phyloP scores from a whole-genome alignment of 495 filamentous ascomycete genomes.

The Talaromyces adpressus region DNA sequence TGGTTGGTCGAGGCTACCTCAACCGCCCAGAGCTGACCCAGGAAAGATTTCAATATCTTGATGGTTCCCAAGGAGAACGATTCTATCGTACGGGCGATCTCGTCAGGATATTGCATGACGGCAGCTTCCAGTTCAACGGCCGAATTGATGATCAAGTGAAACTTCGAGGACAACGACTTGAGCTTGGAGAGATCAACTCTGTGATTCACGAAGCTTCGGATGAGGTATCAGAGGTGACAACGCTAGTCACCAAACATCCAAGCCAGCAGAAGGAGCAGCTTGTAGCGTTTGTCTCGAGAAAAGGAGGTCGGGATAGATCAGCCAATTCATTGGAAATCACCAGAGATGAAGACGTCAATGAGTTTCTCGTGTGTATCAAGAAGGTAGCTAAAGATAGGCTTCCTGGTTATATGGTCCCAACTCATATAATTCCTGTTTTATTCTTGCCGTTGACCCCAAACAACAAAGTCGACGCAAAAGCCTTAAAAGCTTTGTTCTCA shows the following conservation, averaged over 20 bases:
- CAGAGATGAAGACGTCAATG: constrained; percentile 8
- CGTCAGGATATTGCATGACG: constrained; percentile 30
- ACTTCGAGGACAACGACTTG: constrained; percentile 24
- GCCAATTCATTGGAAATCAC: constrained; percentile 6
- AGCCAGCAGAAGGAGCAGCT: constrained; percentile 60
- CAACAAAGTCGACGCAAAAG: constrained; percentile 67
- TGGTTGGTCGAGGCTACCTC: constrained; percentile 33
- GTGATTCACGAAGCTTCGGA: constrained; percentile 11
- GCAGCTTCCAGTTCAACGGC: constrained; percentile 31
- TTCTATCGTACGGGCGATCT: constrained; percentile 47
- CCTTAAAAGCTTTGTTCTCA: constrained; percentile 51
- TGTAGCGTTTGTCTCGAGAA: constrained; percentile 56
- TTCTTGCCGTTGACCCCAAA: constrained; percentile 62
- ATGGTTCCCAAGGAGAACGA: constrained; percentile 1
- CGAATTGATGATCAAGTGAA: constrained; percentile 27
- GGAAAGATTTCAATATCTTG: constrained; percentile 24
- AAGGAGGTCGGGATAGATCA: constrained; percentile 14
- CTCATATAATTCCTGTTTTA: constrained; percentile 58
- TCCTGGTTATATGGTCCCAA: constrained; percentile 72
- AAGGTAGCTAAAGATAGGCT: constrained; percentile 52
- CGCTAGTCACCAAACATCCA: constrained; percentile 57
- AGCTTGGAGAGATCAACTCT: constrained; percentile 26
- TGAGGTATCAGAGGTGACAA: constrained; percentile 50
- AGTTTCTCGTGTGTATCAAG: constrained; percentile 24
- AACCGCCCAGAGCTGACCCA: constrained; percentile 29